Conservation (phyloP, 2,329 filamentous ascomycete species). For the Endothia cerciana region DNA sequence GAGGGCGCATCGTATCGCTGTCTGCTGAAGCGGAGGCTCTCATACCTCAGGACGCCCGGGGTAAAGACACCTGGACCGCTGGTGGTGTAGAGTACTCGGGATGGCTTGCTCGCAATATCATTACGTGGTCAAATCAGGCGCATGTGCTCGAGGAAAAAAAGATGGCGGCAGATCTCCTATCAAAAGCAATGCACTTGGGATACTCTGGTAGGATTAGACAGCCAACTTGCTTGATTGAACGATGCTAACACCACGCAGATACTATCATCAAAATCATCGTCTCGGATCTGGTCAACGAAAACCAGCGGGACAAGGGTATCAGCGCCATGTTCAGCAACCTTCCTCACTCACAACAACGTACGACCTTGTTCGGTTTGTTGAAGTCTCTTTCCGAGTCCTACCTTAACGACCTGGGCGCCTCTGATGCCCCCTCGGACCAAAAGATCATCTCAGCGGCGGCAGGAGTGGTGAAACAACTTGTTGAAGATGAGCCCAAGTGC, state of each 20-base stretch:
- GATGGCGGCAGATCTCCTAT: conserved; percentile 52
- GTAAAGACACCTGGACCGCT: conserved; percentile 60
- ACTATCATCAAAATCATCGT: conserved; percentile 44
- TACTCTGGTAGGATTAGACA: conserved; percentile 51
- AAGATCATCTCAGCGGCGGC: conserved; percentile 60
- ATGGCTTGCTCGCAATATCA: conserved; percentile 74
- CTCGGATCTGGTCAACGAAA: conserved; percentile 37
- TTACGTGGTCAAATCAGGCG: conserved; percentile 43
- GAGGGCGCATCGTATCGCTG: conserved; percentile 54
- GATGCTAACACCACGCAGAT: conserved; percentile 40
- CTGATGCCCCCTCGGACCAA: conserved; percentile 36
- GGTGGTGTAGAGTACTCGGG: conserved; percentile 66
- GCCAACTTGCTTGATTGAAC: not conserved
- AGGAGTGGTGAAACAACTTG: conserved; percentile 55
- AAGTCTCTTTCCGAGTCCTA: conserved; percentile 51
- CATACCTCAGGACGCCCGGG: conserved; percentile 43
- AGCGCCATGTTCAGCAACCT: conserved; percentile 41
- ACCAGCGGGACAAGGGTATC: conserved; percentile 38
- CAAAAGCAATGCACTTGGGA: conserved; percentile 70
- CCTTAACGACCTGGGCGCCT: conserved; percentile 42
- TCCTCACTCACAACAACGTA: conserved; percentile 49
- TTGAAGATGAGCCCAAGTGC: conserved; percentile 52
- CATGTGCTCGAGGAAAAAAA: conserved; percentile 41
- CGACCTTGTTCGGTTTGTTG: conserved; percentile 44
- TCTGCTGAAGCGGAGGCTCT: conserved; percentile 60